These are phyloP conservation scores for Ophiosphaerella herpotricha DNA, from an alignment of 2,329 filamentous ascomycete species.

Conservation along the genomic window DNA sequence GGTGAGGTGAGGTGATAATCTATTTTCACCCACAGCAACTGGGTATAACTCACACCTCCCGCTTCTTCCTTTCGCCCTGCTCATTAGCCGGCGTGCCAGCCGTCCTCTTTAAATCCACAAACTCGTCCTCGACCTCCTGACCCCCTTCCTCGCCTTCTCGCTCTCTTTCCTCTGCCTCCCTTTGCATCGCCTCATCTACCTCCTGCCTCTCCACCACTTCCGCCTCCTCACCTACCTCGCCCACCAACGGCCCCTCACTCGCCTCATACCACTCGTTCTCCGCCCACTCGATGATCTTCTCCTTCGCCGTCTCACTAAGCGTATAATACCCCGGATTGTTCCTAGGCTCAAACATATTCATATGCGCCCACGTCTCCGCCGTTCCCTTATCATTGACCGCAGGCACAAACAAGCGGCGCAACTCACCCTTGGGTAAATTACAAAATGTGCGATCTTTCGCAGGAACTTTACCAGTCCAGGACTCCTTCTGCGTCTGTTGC, in stretches of 20 bases:
- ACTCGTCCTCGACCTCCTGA: conserved; percentile 13
- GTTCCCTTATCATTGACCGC: conserved; percentile 74
- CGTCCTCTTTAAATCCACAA: conserved; percentile 21
- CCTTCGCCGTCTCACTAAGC: conserved; percentile 68
- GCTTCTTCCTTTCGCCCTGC: conserved; percentile 16
- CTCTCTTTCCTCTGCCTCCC: conserved; percentile 18
- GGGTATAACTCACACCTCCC: conserved; percentile 8
- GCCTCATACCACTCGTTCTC: conserved; percentile 68
- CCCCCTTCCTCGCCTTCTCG: conserved; percentile 11
- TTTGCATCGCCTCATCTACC: conserved; percentile 27
- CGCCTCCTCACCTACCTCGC: conserved; percentile 36
- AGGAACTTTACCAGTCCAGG: conserved; percentile 61
- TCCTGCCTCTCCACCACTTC: conserved; percentile 36
- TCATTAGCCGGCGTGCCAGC: conserved; percentile 8
- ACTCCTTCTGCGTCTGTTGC: conserved; percentile 46
- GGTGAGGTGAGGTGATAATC: too few species aligned
- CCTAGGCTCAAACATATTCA: conserved; percentile 73
- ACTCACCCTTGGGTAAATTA: conserved; percentile 56
- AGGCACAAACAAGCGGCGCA: conserved; percentile 41
- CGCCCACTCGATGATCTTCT: conserved; percentile 68
- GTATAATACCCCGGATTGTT: conserved; percentile 74
- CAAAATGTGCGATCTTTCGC: conserved; percentile 85
- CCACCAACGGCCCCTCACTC: conserved; percentile 35
- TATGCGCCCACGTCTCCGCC: conserved; percentile 83
- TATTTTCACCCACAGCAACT: too few species aligned